Base-by-base conservation (phyloP, 768 basidiomycete species). In the Podaxis sp. region DNA sequence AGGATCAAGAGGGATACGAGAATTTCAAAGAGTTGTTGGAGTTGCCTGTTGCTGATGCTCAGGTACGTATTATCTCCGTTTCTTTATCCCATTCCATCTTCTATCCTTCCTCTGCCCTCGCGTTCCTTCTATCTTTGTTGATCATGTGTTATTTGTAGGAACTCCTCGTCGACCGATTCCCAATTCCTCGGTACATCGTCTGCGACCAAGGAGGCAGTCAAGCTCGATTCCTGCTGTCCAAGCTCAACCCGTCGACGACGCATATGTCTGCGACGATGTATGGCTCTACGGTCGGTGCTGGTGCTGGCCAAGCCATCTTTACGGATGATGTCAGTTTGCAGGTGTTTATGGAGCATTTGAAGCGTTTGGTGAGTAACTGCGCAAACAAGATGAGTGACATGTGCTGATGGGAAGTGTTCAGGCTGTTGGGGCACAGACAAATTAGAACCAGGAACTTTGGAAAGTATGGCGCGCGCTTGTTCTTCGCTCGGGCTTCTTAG, bases 281-380 rank as follows among this genome's bases (percentile, higher is more conserved):
- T 72, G 93, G 93, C n/a, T 82, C 86, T 3, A 80, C 83, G 7
- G 80, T 85, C 13, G 82, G 82, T 18, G 83, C 84, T 9, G 81
- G 81, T 7, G 76, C 83, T 1, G 95, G 95, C 4, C 91, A 94
- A 73, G 92, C 94, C 14, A 98, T 99, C 73, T 97, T 98, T 73
- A 99, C 97, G 58, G 97, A 98, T 71, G 96, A 99, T 73, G 96
- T 98, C 63, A 97, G 93, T 71, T 82, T 98, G 75, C 93, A 95
- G 73, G 91, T 95, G 59, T 96, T 97, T 79, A 95, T 95, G 95
- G 95, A 97, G 69, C 92, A 95, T 77, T 77, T 98, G 74, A 97
- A 96, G 73, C 87, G 94, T 69, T 75, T 98, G 78, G 95, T 89
- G 67, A 69, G 87, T 77, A 38, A 28, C 18, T 47, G 36, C 32